Evolutionary conservation across 2,329 filamentous ascomycete genomes (phyloP), one percentile per base, ranked within the genome.

Genomic region (Akanthomyces dipterigenus): DNA sequence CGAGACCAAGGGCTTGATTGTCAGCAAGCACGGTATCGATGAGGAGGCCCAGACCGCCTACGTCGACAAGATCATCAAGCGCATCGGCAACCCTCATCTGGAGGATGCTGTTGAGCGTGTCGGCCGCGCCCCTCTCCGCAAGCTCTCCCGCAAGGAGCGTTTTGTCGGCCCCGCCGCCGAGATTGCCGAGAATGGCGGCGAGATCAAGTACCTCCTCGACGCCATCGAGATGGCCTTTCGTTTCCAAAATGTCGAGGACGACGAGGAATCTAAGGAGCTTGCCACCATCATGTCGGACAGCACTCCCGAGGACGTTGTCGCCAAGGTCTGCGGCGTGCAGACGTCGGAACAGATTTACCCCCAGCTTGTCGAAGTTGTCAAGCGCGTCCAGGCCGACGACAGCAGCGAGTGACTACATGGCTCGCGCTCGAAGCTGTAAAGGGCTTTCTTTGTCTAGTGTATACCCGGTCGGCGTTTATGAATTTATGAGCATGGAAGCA

Each of bases 71-170:
- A 99, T 99, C 77, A 86, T 99, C 73, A 84, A 82, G 69, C 90
- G 93, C 70, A 97, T 98, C 75, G 90, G 90, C 75, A 98, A 98
- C 81, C 93, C 91, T 16, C 88, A 93, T 67, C 83, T 97, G 63
- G 91, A 96, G 77, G 93, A 99, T 75, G 88, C 88, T 14, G 92
- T 97, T 40, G 91, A 96, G 80, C 93, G 95, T 75, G 95, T 99
- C 66, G 95, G 93, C 61, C 93, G 95, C 72, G 93, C 93, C 20
- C 95, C 95, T 20, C 81, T 99, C 63, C 89, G 95, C 73, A 99
- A 99, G 82, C 84, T 99, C 38, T 88, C 88, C 66, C 90, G 93
- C 75, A 95, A 96, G 79, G 95, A 99, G 80, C 92, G 95, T 49
- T 96, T 99, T 80, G 88, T 99, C 68, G 92, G 90, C 50, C 95